phyloP scores from a whole-genome alignment of 768 basidiomycete species.

The Agrocybe chaxingu region DNA sequence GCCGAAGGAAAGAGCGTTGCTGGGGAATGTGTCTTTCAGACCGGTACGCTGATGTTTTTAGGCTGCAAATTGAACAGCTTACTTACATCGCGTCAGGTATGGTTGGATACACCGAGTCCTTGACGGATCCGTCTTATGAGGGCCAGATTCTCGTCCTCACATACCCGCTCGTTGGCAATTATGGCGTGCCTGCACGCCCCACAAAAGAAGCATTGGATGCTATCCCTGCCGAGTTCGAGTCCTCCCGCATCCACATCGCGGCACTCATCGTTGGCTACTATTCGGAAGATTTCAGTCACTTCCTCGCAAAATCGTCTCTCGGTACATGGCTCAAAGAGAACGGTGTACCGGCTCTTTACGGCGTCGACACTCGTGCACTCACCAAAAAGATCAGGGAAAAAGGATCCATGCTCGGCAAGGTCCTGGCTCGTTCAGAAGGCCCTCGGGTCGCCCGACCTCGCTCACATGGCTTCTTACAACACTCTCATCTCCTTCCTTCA shows the following conservation, averaged over 20 bases:
- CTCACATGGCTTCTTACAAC: conserved; percentile 15
- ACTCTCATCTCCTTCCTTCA: conserved; percentile 34
- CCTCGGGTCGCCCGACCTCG: conserved; percentile 37
- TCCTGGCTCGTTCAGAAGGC: conserved; percentile 63
- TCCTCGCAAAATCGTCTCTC: conserved; percentile 84
- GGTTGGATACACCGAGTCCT: conserved; percentile 98
- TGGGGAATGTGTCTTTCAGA: conserved; percentile 99
- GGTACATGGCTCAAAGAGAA: conserved; percentile 95
- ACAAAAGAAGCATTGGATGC: conserved; percentile 40
- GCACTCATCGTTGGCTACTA: conserved; percentile 93
- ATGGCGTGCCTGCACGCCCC: conserved; percentile 85
- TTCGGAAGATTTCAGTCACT: conserved; percentile 92
- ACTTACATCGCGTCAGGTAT: conserved; percentile 63
- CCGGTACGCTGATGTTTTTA: conserved; percentile 57
- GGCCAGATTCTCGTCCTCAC: conserved; percentile 97
- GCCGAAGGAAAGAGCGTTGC: conserved; percentile 87
- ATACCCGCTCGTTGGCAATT: conserved; percentile 96
- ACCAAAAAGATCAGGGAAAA: conserved; percentile 96
- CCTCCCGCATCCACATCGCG: conserved; percentile 89
- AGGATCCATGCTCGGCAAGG: conserved; percentile 85
- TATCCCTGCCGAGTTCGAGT: conserved; percentile 84
- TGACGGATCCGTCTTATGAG: conserved; percentile 98
- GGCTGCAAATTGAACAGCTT: conserved; percentile 8
- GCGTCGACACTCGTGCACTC: conserved; percentile 93
- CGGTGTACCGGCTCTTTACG: conserved; percentile 90